Base-by-base conservation (phyloP, 169 alveolate genomes). In the Plasmodium vinckei region DNA sequence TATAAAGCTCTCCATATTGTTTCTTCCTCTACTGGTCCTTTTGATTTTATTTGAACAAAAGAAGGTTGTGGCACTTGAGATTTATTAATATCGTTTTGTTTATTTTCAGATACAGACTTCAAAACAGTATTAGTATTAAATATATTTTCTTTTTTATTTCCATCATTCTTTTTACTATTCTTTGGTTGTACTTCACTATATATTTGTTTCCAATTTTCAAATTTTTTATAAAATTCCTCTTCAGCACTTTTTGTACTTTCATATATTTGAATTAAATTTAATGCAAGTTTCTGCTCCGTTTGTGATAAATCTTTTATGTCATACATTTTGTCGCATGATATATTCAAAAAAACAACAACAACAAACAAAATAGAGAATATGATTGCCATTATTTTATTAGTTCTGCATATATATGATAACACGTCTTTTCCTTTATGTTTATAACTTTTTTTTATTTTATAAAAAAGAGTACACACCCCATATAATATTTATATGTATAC, bases 11-110 rank as follows among this genome's bases (percentile, higher is more conserved):
- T 79, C 89, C 89, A 79, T 10, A 79, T 79, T 9, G 89, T 79
- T 46, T 79, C 89, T 49, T 79, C 89, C 19, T 79, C 89, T 27
- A 79, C 89, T 1, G 89, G 89, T 9, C 89, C 89, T 60, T 67
- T 79, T 19, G 82, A 79, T 47, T 42, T 49, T 51, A 79, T 46
- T n/a, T 79, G 82, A 5, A 79, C 54, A 69, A 79, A 79, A 47
- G 77, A 61, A 13, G 89, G 0, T n/a, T 71, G 21, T n/a, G 42
- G 4, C 4, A 13, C 0, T 39, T 56, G 6, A 27, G 70, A 39
- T 9, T 63, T 12, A 25, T 53, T 53, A 33, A 33, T 33, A 33
- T 33, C 4, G 4, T 33, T 33, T 33, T 33, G 42, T 33, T 33
- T 33, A 1, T 33, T 33, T 33, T 33, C 42, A 4, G 53, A 21